Conservation (phyloP, 495 filamentous ascomycete species). For the Aeminium ludgeri region DNA sequence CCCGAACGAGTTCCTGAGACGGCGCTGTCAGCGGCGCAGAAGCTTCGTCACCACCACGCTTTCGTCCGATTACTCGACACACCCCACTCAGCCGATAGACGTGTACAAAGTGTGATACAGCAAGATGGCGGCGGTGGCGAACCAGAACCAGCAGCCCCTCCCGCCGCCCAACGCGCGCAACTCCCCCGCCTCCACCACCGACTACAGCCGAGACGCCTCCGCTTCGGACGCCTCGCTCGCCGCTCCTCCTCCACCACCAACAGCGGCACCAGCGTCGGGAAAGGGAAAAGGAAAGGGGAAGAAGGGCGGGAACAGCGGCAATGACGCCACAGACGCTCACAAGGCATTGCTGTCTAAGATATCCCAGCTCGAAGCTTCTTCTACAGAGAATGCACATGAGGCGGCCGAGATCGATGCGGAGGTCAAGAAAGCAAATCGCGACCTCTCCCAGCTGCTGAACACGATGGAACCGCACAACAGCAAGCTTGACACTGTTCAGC, state of each 20-base stretch:
- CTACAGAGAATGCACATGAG: slow-evolving; percentile 84
- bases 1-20: too few relatives aligned
- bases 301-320: slow-evolving; percentile 30
- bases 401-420: slow-evolving; percentile 82
- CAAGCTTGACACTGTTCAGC: slow-evolving; percentile 72
- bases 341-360: slow-evolving; percentile 88
- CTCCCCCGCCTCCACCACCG: slow-evolving; percentile 8
- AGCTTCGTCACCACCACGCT: too few relatives aligned
- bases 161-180: slow-evolving; percentile 10
- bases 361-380: slow-evolving; percentile 83
- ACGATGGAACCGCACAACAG: slow-evolving; percentile 59
- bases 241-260: slow-evolving; percentile 23
- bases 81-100: too few relatives aligned
- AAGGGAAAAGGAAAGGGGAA: slow-evolving; percentile 41
- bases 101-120: background rate
- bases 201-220: slow-evolving; percentile 11
- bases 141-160: slow-evolving; percentile 6
- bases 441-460: slow-evolving; percentile 62
- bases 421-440: slow-evolving; percentile 86
- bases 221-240: slow-evolving; percentile 14
- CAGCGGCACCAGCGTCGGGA: slow-evolving; percentile 24
- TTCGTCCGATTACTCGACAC: too few relatives aligned
- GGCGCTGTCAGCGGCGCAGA: too few relatives aligned
- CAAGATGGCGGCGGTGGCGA: slow-evolving; percentile 12
- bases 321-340: slow-evolving; percentile 69